Evolutionary conservation across 352 stramenopile genomes (phyloP), one percentile per base, ranked within the genome.

Genomic region (Pythium monospermum): DNA sequence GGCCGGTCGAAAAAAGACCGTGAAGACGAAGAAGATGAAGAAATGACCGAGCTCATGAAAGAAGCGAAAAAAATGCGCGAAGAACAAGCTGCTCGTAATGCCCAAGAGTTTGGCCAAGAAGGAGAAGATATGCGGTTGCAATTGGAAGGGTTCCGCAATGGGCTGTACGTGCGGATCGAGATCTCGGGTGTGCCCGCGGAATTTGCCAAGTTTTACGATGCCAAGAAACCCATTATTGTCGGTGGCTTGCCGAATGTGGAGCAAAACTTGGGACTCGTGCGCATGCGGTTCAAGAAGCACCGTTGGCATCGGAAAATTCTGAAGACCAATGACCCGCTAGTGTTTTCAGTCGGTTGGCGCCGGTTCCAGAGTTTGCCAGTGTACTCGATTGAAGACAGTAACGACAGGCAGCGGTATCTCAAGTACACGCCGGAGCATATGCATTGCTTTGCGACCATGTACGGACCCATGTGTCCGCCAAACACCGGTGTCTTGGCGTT

Each of bases 391-490:
- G 96, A 99, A 70, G 97, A 99, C 68, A 82, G 91, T 51, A 99
- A 99, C 66, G 94, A 98, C 37, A 85, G 96, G 2, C 89, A 98
- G 64, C 79, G 92, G 36, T 95, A 93, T 61, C 76, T 99, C 48
- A 99, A 99, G 76, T 99, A 94, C 73, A 99, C 97, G n/a, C 97
- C 97, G 0, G 96, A 99, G 69, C 96, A 99, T 81, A 99, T 99
- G 97, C 97, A 99, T 76, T 99, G 97, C 53, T 86, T 95, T 49
- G 93, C 92, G 25, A 98, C 94, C 8, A 99, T 99, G 58, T 99
- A 97, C 51, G 97, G 93, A 0, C 96, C 96, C 0, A 83, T 97
- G 57, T 88, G 87, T 10, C 91, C 96, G 38, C 96, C 96, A 1
- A 99, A 99, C 76, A 99, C 96, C 25, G 95, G 96, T 64, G 83